Evolutionary conservation across 768 basidiomycete genomes (phyloP).

Genomic region (Goffeauzyma gilvescens): DNA sequence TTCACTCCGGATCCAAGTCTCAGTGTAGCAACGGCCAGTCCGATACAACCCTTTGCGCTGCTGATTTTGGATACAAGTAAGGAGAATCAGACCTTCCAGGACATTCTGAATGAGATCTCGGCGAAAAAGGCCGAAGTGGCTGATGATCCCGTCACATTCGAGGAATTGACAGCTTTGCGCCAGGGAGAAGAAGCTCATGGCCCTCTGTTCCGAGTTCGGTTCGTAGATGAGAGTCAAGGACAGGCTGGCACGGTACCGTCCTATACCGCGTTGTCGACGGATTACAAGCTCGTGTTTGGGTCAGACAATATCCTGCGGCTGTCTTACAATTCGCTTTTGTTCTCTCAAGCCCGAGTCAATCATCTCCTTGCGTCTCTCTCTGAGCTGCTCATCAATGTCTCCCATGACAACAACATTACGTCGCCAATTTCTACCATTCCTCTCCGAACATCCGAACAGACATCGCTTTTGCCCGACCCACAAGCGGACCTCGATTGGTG

Average conservation of each 20-base stretch:
- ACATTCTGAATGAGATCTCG: conserved; percentile 67
- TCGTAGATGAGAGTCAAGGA: conserved; percentile 56
- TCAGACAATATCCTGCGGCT: conserved; percentile 58
- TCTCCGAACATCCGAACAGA: conserved; percentile 54
- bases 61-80: conserved; percentile 69
- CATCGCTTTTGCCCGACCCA: conserved; percentile 56
- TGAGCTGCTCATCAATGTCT: conserved; percentile 50
- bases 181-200: conserved; percentile 31
- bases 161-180: conserved; percentile 47
- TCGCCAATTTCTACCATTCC: conserved; percentile 60
- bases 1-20: conserved; percentile 92
- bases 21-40: conserved; percentile 52
- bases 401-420: conserved; percentile 41
- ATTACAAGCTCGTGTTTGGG: conserved; percentile 73
- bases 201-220: conserved; percentile 73
- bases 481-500: conserved; percentile 85
- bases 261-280: conserved; percentile 62
- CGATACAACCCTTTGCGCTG: conserved; percentile 46
- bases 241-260: conserved; percentile 32
- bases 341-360: conserved; percentile 56
- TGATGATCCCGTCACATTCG: conserved; percentile 61
- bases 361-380: conserved; percentile 72
- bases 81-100: conserved; percentile 61
- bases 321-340: conserved; percentile 85
- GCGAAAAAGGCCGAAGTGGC: conserved; percentile 67